Evolutionary conservation across 192 early-diverging fungal species (phyloP), one percentile per base, ranked within the genome.

Genomic region (Chytriomyces hyalinus): DNA sequence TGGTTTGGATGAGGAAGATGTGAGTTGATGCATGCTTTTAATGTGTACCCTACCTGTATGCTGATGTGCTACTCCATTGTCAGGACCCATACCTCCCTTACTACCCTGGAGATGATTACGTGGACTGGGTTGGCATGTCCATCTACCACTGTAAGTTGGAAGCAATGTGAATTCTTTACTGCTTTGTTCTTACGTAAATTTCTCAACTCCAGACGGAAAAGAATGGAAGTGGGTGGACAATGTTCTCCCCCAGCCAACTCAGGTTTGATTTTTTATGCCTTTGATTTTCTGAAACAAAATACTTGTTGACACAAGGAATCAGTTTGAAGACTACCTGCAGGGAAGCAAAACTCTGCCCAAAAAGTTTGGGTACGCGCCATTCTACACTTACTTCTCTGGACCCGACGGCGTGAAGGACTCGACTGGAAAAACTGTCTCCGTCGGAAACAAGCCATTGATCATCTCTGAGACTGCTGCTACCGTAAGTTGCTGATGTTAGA

Each of bases 101-200:
- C 73, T 75, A 75, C 63, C 73, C 73, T 66, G 73, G 73, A 6
- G 73, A 75, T 47, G 73, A 65, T 9, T 66, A 66, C 64, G 73
- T 75, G 10, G 73, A 75, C 47, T 75, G 73, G 77, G 77, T 78
- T 44, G 77, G 77, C 15, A 62, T 78, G 10, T 72, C 69, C 24
- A 65, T 78, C 26, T 78, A 78, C 60, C 77, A 78, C 67, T 78
- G 70, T 73, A 53, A 61, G 70, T 61, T 73, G 15, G 11, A 17
- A 3, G 4, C 8, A 17, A 10, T 57, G 17, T 61, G 13, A 15
- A n/a, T 0, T 28, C 26, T n/a, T 65, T 15, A 17, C 17, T 11
- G 26, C 11, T 17, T 15, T 65, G 13, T 20, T 36, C 28, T 65
- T 11, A 65, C 13, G 20, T 15, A 11, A 11, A n/a, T 57, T 57